Evolutionary conservation across 495 filamentous ascomycete species (phyloP).

Genomic region (Penicillium roqueforti): DNA sequence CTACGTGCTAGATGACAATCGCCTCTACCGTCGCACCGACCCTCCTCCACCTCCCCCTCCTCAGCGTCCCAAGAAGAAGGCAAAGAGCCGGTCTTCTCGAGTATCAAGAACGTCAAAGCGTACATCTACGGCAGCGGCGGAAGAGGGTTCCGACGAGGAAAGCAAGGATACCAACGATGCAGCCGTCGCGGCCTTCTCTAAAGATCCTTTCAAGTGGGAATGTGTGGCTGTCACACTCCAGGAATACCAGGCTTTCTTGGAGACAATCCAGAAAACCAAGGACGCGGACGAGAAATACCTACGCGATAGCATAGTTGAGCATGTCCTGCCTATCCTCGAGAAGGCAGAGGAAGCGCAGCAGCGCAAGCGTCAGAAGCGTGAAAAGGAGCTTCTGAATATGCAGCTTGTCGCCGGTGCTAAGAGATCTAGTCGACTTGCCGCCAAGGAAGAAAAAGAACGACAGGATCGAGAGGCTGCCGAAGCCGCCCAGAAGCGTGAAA

Average conservation of each 20-base stretch:
- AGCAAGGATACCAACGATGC: slow-evolving; percentile 27
- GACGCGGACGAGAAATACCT: slow-evolving; percentile 80
- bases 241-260: slow-evolving; percentile 72
- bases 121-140: slow-evolving; percentile 48
- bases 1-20: slow-evolving; percentile 89
- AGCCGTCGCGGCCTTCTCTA: slow-evolving; percentile 31
- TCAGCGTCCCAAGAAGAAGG: slow-evolving; percentile 62
- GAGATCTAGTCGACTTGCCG: slow-evolving; percentile 80
- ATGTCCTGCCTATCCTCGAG: slow-evolving; percentile 78
- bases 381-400: slow-evolving; percentile 75
- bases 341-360: slow-evolving; percentile 73
- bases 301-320: slow-evolving; percentile 60
- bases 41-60: slow-evolving; percentile 53
- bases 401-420: slow-evolving; percentile 90
- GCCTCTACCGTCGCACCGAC: slow-evolving; percentile 81
- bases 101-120: slow-evolving; percentile 69
- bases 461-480: slow-evolving; percentile 66
- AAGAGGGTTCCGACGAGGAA: slow-evolving; percentile 54
- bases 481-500: slow-evolving; percentile 64
- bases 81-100: slow-evolving; percentile 70
- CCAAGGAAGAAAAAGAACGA: slow-evolving; percentile 73
- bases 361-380: slow-evolving; percentile 58
- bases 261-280: slow-evolving; percentile 64
- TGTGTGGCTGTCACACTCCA: slow-evolving; percentile 76
- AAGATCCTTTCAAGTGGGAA: slow-evolving; percentile 68